phyloP scores from a whole-genome alignment of 768 basidiomycete species.

The Ephemerocybe angulata region DNA sequence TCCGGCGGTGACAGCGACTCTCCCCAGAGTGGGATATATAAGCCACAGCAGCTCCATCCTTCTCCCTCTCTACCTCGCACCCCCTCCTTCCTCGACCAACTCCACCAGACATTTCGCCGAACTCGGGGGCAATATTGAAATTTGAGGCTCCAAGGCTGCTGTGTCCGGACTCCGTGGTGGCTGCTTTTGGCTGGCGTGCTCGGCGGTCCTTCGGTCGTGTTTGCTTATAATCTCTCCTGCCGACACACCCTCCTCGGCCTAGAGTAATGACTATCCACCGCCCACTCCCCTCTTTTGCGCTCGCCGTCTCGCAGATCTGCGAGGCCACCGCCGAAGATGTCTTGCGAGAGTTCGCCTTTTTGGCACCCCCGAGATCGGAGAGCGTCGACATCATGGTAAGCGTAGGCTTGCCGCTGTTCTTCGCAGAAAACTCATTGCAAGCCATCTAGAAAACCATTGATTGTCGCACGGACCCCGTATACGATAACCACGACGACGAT shows the following conservation, averaged over 20 bases:
- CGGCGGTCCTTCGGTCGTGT: not conserved
- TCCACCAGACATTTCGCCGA: not conserved
- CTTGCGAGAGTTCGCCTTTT: not conserved
- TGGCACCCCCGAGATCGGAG: not conserved
- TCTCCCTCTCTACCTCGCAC: not conserved
- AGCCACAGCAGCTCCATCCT: not conserved
- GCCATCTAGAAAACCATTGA: conserved; percentile 1
- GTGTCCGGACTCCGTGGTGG: too few species aligned
- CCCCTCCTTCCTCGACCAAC: not conserved
- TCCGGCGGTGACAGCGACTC: not conserved
- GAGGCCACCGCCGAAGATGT: not conserved
- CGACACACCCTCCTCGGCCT: not conserved
- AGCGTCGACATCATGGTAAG: conserved; percentile 3
- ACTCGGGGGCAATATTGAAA: too few species aligned
- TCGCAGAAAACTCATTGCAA: not conserved
- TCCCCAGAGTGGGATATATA: not conserved
- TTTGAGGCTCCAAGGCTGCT: too few species aligned
- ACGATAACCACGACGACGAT: not conserved
- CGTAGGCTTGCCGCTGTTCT: not conserved
- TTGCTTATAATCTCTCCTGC: not conserved
- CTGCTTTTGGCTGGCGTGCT: not conserved
- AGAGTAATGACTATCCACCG: not conserved
- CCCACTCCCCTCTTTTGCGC: not conserved
- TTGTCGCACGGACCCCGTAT: not conserved
- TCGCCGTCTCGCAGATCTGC: not conserved